phyloP scores from a whole-genome alignment of 1,139 yeast genomes.

The Candida labiduridarum region DNA sequence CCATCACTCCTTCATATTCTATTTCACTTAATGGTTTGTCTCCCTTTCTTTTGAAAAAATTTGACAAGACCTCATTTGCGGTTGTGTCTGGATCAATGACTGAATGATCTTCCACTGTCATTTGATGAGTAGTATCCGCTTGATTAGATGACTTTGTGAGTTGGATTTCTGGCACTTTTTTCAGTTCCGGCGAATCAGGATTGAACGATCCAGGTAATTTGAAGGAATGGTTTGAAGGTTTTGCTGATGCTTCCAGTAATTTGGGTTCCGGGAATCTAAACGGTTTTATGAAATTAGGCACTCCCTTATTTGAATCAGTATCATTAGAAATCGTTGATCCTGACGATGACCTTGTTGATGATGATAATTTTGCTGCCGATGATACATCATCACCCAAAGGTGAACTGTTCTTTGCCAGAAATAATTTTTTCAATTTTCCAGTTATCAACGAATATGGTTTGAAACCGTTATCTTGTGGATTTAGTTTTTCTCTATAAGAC shows the following conservation, averaged over 20 bases:
- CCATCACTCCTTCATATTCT: conserved; percentile 83
- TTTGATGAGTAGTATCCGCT: background rate
- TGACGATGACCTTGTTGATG: conserved; percentile 4
- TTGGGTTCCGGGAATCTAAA: conserved; percentile 9
- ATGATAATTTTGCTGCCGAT: background rate
- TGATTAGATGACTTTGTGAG: background rate
- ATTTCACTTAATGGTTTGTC: conserved; percentile 69
- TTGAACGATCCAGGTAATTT: conserved; percentile 15
- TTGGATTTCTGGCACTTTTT: background rate
- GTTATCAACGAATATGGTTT: conserved; percentile 24
- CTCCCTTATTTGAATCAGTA: conserved; percentile 1
- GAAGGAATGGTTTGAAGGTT: background rate
- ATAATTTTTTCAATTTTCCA: conserved; percentile 35
- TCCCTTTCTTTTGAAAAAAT: conserved; percentile 78
- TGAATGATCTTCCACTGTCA: background rate
- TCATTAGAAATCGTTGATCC: background rate
- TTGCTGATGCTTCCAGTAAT: background rate
- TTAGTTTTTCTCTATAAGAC: conserved; percentile 29
- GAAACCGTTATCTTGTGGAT: conserved; percentile 14
- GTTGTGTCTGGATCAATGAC: conserved; percentile 14
- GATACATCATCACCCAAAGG: conserved; percentile 11
- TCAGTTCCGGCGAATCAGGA: background rate
- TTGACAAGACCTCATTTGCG: conserved; percentile 64
- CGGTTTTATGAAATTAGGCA: conserved; percentile 8
- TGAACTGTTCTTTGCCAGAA: conserved; percentile 11